Percentiles rank a stretch among this genome's conserved stretches.
These are phyloP conservation scores for Fusarium dlaminii DNA, from an alignment of 2,329 filamentous ascomycete species.

Conservation along the genomic window DNA sequence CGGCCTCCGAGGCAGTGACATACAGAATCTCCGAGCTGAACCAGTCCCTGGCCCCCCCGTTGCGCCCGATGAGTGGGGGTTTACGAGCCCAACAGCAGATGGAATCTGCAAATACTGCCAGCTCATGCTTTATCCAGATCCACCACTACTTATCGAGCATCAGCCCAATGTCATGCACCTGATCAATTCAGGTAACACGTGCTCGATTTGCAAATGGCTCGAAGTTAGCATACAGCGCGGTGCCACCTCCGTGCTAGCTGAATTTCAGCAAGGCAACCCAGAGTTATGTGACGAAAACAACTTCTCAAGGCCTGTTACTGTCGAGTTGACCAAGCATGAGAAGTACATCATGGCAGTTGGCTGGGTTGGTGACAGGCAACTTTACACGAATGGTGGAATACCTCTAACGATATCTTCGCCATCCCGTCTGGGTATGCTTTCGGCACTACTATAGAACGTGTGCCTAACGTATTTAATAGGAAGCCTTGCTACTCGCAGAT, in stretches of 20 bases:
- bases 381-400: not conserved
- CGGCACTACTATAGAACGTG: fast-evolving
- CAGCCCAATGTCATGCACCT: not conserved
- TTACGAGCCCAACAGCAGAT: not conserved
- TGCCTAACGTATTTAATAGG: not conserved
- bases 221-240: not conserved
- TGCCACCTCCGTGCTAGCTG: not conserved
- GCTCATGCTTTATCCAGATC: not conserved
- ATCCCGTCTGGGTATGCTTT: not conserved
- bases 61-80: not conserved
- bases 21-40: not conserved
- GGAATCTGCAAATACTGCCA: slow-evolving; percentile 11
- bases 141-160: not conserved
- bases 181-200: not conserved
- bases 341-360: not conserved
- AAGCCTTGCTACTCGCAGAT: not conserved
- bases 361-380: not conserved
- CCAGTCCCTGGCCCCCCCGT: not conserved
- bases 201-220: slow-evolving; percentile 1
- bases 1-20: not conserved
- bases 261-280: not conserved
- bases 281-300: not conserved
- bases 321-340: not conserved
- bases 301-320: not conserved
- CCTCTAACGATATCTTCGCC: not conserved